Evolutionary conservation across 202 grass and related monocot genomes (phyloP), one percentile per base, ranked within the genome.

Genomic region (Carex arenaria): DNA sequence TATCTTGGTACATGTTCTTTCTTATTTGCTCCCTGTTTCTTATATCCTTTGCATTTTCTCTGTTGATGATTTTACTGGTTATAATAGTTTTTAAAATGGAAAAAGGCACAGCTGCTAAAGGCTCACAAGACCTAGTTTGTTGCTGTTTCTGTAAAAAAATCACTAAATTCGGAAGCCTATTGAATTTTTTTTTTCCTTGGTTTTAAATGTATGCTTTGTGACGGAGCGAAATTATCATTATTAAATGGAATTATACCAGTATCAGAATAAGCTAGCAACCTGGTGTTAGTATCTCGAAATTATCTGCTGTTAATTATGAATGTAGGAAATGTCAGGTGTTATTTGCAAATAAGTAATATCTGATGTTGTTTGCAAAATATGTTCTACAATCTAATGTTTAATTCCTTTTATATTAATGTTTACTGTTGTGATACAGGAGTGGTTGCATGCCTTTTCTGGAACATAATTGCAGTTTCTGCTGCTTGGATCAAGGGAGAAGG

Each of bases 401-500:
- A 15, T 72, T 72, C 40, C 42, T 52, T 0, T 2, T 14, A 51
- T 62, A 85, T 42, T 61, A 61, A 82, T 49, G 23, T 83, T 83
- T 76, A 85, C 81, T 86, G 75, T 82, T 65, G 56, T 89, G 51
- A 68, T 80, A 81, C 85, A 99, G 97, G 97, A n/a, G 91, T 99
- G 79, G 32, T 75, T 92, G 87, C 75, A 62, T 99, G 93, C 56
- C 93, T 99, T 57, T 89, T 92, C 86, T 99, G 97, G 97, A 99
- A 99, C 52, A 26, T 99, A 65, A 83, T 99, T 80, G 97, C 97
- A 60, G 93, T 99, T 87, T 92, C 97, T 82, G 70, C 91, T 78
- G 97, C 97, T 92, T 99, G 97, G 96, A 92, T 99, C 83, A 96
- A 94, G 87, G 93, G 93, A 26, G 93, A 91, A 94, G 97, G 96